Base-by-base conservation (phyloP, 805 yeast species). In the Candida corydali region DNA sequence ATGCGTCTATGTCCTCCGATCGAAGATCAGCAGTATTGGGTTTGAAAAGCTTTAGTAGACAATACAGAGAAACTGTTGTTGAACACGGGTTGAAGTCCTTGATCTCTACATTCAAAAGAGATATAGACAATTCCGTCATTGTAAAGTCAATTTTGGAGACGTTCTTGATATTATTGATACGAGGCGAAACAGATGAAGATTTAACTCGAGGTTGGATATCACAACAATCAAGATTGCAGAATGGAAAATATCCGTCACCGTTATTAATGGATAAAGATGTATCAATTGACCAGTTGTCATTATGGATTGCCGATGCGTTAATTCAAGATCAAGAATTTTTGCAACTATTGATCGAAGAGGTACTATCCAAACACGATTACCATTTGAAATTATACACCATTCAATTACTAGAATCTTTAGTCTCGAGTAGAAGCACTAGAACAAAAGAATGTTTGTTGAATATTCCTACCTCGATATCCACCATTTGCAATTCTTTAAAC, bases 261-360 rank as follows among this genome's bases (percentile, higher is more conserved):
- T 61, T 80, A 14, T 63, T 78, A 18, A 61, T 75, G 57, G 78
- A 73, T 34, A 26, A 26, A 26, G 74, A 75, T 29, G 72, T 70
- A 3, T 60, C 66, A 4, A 75, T 78, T 9, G 98, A 89, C 54
- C 95, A 87, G 51, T 85, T 93, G 46, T 85, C 96, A 0, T 62
- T 89, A 38, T 89, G 97, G 95, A 85, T 93, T 22, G 87, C 98
- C 0, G 98, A 93, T 59, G 97, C 87, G 51, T 66, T 93, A 49
- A 83, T 89, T 1, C 89, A 85, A 41, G 60, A 57, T 33, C 59
- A 50, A 12, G 58, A 51, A 18, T 44, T 55, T 14, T 41, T 67
- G 26, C 39, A 44, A 14, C 44, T 55, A 26, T 42, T 68, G 25
- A 43, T 67, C 27, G 57, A 60, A 16, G 26, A 34, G 11, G 76